phyloP scores from a whole-genome alignment of 2,329 filamentous ascomycete genomes.

The Sclerotinia nivalis region DNA sequence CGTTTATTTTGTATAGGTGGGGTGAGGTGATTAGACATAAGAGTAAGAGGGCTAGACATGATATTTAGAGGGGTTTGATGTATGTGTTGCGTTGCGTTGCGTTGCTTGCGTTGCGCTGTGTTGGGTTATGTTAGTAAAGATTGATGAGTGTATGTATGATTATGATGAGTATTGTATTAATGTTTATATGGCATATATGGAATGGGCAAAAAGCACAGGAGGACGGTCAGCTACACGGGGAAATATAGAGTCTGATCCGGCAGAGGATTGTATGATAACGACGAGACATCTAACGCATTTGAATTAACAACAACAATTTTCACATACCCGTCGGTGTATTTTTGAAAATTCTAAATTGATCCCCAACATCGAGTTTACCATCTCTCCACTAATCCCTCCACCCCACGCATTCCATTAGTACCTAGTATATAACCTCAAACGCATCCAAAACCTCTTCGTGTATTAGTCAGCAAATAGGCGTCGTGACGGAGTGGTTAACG shows the following conservation, averaged over 20 bases:
- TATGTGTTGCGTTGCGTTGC: neutral
- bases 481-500: slow-evolving; percentile 14
- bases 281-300: neutral
- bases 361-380: neutral
- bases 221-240: neutral
- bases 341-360: too few species aligned
- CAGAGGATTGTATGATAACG: neutral
- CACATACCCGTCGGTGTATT: neutral
- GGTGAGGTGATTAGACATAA: slow-evolving; percentile 54
- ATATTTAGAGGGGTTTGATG: neutral
- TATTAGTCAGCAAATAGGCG: slow-evolving; percentile 4
- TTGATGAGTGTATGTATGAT: neutral
- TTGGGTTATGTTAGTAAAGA: neutral
- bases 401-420: neutral
- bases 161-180: neutral
- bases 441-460: neutral
- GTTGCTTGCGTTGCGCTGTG: neutral
- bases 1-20: slow-evolving; percentile 62
- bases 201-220: neutral
- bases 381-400: neutral
- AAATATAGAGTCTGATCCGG: neutral
- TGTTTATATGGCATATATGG: neutral
- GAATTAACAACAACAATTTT: neutral
- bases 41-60: slow-evolving; percentile 21
- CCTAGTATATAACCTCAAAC: neutral